Conservation (phyloP, 1,284 basidiomycete genomes). For the Gymnopus androsaceus region DNA sequence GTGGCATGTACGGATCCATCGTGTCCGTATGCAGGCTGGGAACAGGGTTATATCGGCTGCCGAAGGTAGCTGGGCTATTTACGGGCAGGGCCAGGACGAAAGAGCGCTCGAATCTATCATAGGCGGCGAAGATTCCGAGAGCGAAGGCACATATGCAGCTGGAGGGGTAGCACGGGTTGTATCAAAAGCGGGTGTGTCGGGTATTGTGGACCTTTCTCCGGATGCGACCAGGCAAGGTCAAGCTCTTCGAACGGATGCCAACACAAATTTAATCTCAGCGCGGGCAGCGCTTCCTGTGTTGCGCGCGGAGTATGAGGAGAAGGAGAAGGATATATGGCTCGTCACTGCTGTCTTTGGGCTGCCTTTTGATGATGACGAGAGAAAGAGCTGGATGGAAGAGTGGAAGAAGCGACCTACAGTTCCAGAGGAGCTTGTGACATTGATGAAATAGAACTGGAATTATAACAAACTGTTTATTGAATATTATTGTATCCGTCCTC, state of each 20-base stretch:
- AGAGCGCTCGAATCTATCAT: constrained; percentile 53
- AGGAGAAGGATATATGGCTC: constrained; percentile 50
- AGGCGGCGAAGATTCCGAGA: constrained; percentile 34
- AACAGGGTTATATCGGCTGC: constrained; percentile 52
- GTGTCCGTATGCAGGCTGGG: constrained; percentile 36
- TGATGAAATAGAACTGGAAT: neutral
- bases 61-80: constrained; percentile 73
- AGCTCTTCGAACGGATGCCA: constrained; percentile 70
- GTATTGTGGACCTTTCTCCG: constrained; percentile 53
- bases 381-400: constrained; percentile 49
- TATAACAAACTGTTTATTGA: too few relatives aligned
- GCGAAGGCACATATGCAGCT: constrained; percentile 49
- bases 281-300: constrained; percentile 70
- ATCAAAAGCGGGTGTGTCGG: constrained; percentile 64
- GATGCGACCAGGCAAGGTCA: constrained; percentile 37
- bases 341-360: constrained; percentile 72
- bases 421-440: constrained; percentile 41
- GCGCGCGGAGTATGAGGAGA: constrained; percentile 46
- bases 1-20: constrained; percentile 73
- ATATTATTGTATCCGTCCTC: too few relatives aligned
- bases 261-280: constrained; percentile 71
- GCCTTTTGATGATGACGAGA: constrained; percentile 32
- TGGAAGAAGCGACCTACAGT: constrained; percentile 55
- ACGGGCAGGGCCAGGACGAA: constrained; percentile 67
- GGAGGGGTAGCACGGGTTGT: constrained; percentile 51